Evolutionary conservation across 768 basidiomycete genomes (phyloP), one percentile per base, ranked within the genome.

Genomic region (Boletus insuetus): DNA sequence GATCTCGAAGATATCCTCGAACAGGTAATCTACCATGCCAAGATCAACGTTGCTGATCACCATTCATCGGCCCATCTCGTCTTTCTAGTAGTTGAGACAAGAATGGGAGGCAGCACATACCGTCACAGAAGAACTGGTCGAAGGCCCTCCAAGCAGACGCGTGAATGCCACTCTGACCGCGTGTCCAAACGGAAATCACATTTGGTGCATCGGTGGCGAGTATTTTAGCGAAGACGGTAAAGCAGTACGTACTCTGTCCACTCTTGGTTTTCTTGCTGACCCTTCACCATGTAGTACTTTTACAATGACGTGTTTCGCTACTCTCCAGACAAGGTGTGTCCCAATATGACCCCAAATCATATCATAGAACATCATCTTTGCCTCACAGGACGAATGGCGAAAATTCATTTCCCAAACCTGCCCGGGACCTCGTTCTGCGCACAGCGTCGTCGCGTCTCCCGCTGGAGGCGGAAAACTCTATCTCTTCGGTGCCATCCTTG

Each of bases 271-370:
- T 12, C 20, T 11, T 31, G 7, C 46, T 55, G 5, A 59, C 38
- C 12, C 3, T n/a, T 17, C 6, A 24, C 3, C 20, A 11, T 20
- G 4, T 47, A 91, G 88, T 82, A 91, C 66, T 91, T 93, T 70
- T 94, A 93, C 72, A 89, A 87, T 60, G 93, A 94, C 61, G 84
- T 92, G 0, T 94, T 87, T 69, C 79, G 94, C 20, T 95, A 95
- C 69, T 80, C 86, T 1, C 89, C 92, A 0, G 90, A 91, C 37
- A 92, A 92, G 76, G 84, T 82, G 34, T 16, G 70, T 56, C 35
- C 39, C 32, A 9, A 9, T 38, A 38, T 5, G 4, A 12, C 12
- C 12, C n/a, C 10, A 2, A 8, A 4, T 13, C 14, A 37, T 10
- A 17, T 11, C 7, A 17, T 17, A 16, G n/a, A 7, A 39, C 38